phyloP scores from a whole-genome alignment of 495 filamentous ascomycete species.

The Penicillium lagena region DNA sequence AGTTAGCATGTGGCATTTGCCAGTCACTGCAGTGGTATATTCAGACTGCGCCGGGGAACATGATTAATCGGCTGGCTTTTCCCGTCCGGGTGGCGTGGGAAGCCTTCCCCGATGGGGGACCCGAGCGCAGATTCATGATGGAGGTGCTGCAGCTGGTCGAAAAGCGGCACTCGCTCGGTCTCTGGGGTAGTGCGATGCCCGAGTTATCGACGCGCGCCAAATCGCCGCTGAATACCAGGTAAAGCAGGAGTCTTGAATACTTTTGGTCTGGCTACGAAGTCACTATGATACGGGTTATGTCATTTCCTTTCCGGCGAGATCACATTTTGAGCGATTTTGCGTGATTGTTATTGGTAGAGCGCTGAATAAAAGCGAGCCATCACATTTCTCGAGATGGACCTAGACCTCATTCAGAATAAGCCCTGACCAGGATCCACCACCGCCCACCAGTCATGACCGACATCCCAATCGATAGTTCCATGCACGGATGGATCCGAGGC shows the following conservation, averaged over 20 bases:
- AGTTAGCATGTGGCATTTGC: constrained; percentile 34
- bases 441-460: background rate
- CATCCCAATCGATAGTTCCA: constrained; percentile 17
- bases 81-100: constrained; percentile 39
- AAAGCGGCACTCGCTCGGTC: constrained; percentile 28
- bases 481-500: constrained; percentile 8
- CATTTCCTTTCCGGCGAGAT: too few relatives aligned
- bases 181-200: constrained; percentile 38
- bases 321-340: too few relatives aligned
- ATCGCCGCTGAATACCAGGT: constrained; percentile 14
- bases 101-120: constrained; percentile 28
- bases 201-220: constrained; percentile 28
- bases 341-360: constrained; percentile 1
- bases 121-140: constrained; percentile 31
- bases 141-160: constrained; percentile 36
- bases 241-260: background rate
- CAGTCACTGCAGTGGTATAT: constrained; percentile 39
- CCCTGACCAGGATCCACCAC: background rate
- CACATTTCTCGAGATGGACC: background rate
- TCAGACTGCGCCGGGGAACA: constrained; percentile 32
- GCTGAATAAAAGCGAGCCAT: too few relatives aligned
- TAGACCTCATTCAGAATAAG: background rate
- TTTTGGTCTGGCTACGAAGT: background rate
- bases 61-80: constrained; percentile 44
- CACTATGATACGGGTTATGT: too few relatives aligned